phyloP scores from a whole-genome alignment of 2,329 filamentous ascomycete genomes.

The Penicillium palitans region DNA sequence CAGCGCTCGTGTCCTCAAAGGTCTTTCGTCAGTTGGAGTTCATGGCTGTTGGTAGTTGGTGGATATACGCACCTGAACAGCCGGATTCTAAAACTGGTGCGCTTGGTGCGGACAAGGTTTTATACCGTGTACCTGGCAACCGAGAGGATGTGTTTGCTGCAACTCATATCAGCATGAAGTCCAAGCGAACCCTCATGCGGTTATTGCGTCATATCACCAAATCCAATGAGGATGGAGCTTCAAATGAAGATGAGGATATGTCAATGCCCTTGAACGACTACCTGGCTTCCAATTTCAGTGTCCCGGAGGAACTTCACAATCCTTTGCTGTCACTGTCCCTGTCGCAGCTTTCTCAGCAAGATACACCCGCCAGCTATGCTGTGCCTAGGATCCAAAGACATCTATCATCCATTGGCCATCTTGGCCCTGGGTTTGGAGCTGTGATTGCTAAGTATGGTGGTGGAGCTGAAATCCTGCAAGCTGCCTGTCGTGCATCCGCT shows the following conservation, averaged over 20 bases:
- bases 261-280: slow-evolving; percentile 51
- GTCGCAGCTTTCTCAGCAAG: slow-evolving; percentile 58
- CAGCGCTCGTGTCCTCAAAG: slow-evolving; percentile 81
- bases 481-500: slow-evolving; percentile 83
- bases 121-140: slow-evolving; percentile 78
- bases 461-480: slow-evolving; percentile 82
- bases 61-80: slow-evolving; percentile 58
- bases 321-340: slow-evolving; percentile 71
- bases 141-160: slow-evolving; percentile 90
- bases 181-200: slow-evolving; percentile 88
- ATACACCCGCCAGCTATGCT: slow-evolving; percentile 66
- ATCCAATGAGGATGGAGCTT: slow-evolving; percentile 54
- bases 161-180: slow-evolving; percentile 70
- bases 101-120: slow-evolving; percentile 30
- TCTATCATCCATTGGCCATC: slow-evolving; percentile 79
- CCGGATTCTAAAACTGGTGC: slow-evolving; percentile 14
- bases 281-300: slow-evolving; percentile 58
- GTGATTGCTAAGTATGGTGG: slow-evolving; percentile 94
- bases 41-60: slow-evolving; percentile 89
- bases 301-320: slow-evolving; percentile 67
- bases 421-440: slow-evolving; percentile 85
- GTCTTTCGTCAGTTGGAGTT: slow-evolving; percentile 91
- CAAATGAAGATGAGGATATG: slow-evolving; percentile 58
- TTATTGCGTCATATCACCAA: slow-evolving; percentile 83
- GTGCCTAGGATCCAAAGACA: slow-evolving; percentile 75